Base-by-base conservation (phyloP, 148 eudicot species). In the Rhododendron kiyosumense region DNA sequence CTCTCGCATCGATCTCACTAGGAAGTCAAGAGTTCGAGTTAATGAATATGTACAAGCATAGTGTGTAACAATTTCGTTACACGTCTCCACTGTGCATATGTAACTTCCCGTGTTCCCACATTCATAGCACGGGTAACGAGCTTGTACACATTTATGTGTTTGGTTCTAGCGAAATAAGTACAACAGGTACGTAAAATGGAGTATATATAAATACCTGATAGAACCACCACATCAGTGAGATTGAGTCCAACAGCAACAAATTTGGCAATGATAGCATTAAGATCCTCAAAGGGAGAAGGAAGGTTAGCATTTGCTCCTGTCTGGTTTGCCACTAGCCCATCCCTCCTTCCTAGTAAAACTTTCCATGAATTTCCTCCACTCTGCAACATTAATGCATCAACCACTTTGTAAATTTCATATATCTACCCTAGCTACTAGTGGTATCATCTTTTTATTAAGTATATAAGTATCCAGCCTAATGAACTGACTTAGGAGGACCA, bases 301-400 rank as follows among this genome's bases (percentile, higher is more conserved):
- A 96, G 92, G 20, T 82, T 71, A 5, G 67, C 4, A 51, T 93
- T 94, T 36, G 98, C 94, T 76, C 91, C 94, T 9, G 91, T 87
- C 43, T 92, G 94, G 89, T 96, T 96, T 20, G 98, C 94, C 81
- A 92, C 93, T 54, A 93, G 43, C 26, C 98, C 98, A 74, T 96
- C 98, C 84, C 94, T 92, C 87, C 98, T 96, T 65, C 98, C 98
- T 17, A 96, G 81, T 85, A 86, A 76, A 22, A 96, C 88, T 65
- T 87, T 89, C 94, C 96, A 96, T 13, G 89, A 80, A 15, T 89
- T 91, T 45, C 95, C 96, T 79, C 98, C 98, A 89, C 98, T 96
- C 98, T 96, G 89, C 90, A 84, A 76, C 34, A 59, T 6, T 41
- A 6, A n/a, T 17, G 17, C 45, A 41, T 36, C 41, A 38, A 14